A percentile compares a stretch with the other conserved stretches of the same genome.
Evolutionary conservation across 495 filamentous ascomycete species (phyloP).

Genomic region (Pseudotulostoma volvatum): DNA sequence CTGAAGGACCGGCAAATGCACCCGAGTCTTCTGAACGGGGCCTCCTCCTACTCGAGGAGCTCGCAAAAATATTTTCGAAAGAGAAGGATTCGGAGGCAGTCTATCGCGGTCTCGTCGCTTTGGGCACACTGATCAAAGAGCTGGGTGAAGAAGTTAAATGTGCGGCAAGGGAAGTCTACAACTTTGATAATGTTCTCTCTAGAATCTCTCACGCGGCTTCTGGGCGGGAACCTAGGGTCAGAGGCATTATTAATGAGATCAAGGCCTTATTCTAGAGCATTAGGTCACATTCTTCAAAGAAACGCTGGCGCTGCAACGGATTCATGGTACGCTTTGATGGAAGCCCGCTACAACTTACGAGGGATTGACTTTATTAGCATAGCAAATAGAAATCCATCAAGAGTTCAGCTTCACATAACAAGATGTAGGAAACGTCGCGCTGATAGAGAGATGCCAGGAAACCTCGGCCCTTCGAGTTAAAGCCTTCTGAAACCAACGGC

Average conservation of each 20-base stretch:
- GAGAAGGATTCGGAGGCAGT: conserved; percentile 68
- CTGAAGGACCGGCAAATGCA: conserved; percentile 14
- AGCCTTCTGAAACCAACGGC: no score
- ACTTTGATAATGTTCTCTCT: conserved; percentile 19
- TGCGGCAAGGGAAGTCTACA: conserved; percentile 35
- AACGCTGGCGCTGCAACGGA: no score
- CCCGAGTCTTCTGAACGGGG: conserved; percentile 38
- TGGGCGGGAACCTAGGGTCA: conserved; percentile 34
- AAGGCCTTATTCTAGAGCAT: no score
- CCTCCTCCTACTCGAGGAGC: conserved; percentile 42
- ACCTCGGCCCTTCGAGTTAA: no score
- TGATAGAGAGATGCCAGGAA: no score
- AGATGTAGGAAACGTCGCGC: no score
- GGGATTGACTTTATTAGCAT: no score
- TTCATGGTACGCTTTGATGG: no score
- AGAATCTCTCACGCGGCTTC: conserved; percentile 19
- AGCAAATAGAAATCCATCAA: no score
- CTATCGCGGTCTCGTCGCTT: conserved; percentile 66
- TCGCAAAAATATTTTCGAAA: conserved; percentile 41
- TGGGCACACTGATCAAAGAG: conserved; percentile 49
- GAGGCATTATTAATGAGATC: conserved; percentile 32
- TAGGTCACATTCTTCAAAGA: no score
- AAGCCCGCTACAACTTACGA: no score
- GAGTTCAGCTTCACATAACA: no score
- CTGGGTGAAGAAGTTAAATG: conserved; percentile 30